Percentiles rank a stretch among this genome's conserved stretches.
Conservation (phyloP, 768 basidiomycete species). For the Calvatia gigantea region DNA sequence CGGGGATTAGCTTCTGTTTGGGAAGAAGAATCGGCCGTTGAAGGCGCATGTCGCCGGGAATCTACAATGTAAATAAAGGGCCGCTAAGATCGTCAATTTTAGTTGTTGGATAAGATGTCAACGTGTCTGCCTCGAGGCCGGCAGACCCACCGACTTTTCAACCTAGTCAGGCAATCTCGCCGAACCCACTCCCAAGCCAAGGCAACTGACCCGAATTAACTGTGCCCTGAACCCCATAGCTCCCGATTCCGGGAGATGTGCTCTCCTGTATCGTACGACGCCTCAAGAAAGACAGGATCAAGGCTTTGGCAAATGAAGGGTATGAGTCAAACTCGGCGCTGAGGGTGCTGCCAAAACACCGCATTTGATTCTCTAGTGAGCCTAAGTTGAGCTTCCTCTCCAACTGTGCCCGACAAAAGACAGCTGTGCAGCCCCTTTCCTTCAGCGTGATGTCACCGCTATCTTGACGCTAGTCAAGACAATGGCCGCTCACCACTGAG, state of each 20-base stretch:
- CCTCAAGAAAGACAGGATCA: background rate
- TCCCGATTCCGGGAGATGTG: background rate
- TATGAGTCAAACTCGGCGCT: slow-evolving; percentile 1
- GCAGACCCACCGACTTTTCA: slow-evolving; percentile 8
- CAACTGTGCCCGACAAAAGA: background rate
- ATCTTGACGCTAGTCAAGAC: background rate
- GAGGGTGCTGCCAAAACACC: slow-evolving; percentile 1
- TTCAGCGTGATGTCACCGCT: background rate
- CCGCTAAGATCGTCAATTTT: slow-evolving; percentile 31
- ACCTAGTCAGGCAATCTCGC: slow-evolving; percentile 4
- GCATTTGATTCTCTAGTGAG: background rate
- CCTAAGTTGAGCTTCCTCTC: background rate
- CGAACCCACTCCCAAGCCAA: slow-evolving; percentile 6
- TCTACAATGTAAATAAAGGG: slow-evolving; percentile 26
- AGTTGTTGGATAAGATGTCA: slow-evolving; percentile 40
- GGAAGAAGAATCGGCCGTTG: slow-evolving; percentile 22
- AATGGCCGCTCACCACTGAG: background rate
- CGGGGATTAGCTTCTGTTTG: slow-evolving; percentile 26
- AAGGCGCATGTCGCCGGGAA: slow-evolving; percentile 29
- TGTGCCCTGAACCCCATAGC: slow-evolving; percentile 13
- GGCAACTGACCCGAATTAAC: slow-evolving; percentile 8
- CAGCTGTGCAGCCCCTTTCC: background rate
- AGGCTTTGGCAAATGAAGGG: background rate
- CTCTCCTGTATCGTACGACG: background rate
- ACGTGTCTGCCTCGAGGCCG: slow-evolving; percentile 46